phyloP scores from a whole-genome alignment of 2,329 filamentous ascomycete species.

The Rugonectria rugulosa region DNA sequence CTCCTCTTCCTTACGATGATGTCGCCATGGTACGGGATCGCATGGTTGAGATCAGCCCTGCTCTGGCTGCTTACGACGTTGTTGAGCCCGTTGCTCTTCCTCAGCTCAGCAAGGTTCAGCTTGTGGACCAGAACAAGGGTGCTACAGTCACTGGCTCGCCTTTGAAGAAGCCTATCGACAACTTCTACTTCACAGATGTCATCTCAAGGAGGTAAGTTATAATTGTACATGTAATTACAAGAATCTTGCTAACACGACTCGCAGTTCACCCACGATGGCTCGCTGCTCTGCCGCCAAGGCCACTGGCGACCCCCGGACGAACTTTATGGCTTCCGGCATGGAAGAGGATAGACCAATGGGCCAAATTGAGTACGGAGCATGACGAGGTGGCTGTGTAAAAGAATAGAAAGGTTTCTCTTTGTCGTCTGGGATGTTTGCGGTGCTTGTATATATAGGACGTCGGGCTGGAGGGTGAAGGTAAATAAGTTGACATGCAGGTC shows the following conservation, averaged over 20 bases:
- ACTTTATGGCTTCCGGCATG: slow-evolving; percentile 79
- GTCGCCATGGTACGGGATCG: slow-evolving; percentile 88
- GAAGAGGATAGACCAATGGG: slow-evolving; percentile 69
- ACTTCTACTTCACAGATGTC: slow-evolving; percentile 98
- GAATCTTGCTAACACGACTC: slow-evolving; percentile 31
- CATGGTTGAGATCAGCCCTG: slow-evolving; percentile 94
- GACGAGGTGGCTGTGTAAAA: slow-evolving; percentile 45
- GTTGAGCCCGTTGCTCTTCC: slow-evolving; percentile 81
- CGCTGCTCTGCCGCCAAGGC: slow-evolving; percentile 95
- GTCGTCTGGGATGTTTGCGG: slow-evolving; percentile 40
- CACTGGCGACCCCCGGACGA: slow-evolving; percentile 77
- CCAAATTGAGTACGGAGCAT: slow-evolving; percentile 66
- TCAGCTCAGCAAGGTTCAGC: slow-evolving; percentile 87
- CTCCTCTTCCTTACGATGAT: slow-evolving; percentile 90
- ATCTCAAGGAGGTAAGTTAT: slow-evolving; percentile 88
- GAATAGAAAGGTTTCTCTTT: slow-evolving; percentile 46
- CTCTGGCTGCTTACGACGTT: slow-evolving; percentile 87
- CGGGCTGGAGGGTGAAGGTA: slow-evolving; percentile 39
- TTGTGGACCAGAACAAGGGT: slow-evolving; percentile 96
- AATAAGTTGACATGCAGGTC: slow-evolving; percentile 41
- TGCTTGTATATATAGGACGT: slow-evolving; percentile 52
- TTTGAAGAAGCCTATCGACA: slow-evolving; percentile 86
- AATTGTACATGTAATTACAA: slow-evolving; percentile 27
- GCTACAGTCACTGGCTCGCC: slow-evolving; percentile 74
- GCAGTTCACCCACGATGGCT: slow-evolving; percentile 95